Percentiles rank a stretch among this genome's conserved stretches.
Evolutionary conservation across 2,329 filamentous ascomycete species (phyloP).

Genomic region (Cytospora mali): DNA sequence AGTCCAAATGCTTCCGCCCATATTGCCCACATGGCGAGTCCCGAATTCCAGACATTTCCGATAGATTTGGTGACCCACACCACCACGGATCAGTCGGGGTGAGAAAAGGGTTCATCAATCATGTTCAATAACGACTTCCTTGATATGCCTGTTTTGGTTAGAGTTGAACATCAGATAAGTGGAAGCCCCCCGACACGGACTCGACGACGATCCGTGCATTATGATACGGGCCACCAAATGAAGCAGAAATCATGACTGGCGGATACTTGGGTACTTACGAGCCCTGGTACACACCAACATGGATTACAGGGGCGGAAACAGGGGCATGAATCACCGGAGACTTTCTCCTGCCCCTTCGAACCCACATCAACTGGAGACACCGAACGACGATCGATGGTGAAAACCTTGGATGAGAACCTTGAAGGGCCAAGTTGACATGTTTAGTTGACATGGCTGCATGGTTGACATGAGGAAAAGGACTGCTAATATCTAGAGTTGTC

Average conservation of each 20-base stretch:
- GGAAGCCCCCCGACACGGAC: background rate
- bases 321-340: conserved; percentile 1
- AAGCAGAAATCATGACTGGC: background rate
- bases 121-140: background rate
- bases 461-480: background rate
- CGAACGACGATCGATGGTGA: background rate
- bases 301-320: background rate
- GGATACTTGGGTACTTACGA: no score
- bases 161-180: background rate
- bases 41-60: background rate
- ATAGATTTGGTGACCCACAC: background rate
- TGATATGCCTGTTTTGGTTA: background rate
- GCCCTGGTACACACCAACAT: background rate
- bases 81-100: background rate
- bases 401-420: background rate
- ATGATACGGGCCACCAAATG: background rate
- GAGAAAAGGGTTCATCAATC: background rate
- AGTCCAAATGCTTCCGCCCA: no score
- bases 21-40: background rate
- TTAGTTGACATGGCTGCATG: no score
- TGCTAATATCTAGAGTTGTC: background rate
- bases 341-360: background rate
- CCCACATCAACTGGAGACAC: background rate
- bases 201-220: background rate
- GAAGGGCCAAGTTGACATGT: background rate